phyloP scores from a whole-genome alignment of 225 moss, liverwort and hornwort species.

The Ulota crispa region DNA sequence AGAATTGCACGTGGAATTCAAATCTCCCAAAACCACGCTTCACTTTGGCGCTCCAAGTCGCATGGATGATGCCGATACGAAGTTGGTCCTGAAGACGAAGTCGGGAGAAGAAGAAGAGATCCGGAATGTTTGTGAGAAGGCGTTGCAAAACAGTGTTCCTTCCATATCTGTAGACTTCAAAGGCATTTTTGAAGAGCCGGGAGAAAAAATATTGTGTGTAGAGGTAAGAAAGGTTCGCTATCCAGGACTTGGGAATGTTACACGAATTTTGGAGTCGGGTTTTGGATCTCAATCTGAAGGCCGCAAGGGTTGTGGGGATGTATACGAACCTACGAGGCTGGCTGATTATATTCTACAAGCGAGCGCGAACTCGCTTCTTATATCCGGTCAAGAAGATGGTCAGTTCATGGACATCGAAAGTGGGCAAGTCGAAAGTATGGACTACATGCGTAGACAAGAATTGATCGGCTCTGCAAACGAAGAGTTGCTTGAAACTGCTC shows the following conservation, averaged over 20 bases:
- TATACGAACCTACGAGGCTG: slow-evolving; percentile 39
- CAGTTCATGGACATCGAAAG: slow-evolving; percentile 49
- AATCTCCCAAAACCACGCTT: slow-evolving; percentile 43
- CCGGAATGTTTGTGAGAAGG: slow-evolving; percentile 46
- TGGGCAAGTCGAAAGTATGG: slow-evolving; percentile 42
- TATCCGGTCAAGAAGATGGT: slow-evolving; percentile 44
- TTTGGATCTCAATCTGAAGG: slow-evolving; percentile 41
- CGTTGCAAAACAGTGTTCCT: slow-evolving; percentile 20
- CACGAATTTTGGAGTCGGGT: slow-evolving; percentile 37
- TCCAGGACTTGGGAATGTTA: slow-evolving; percentile 28
- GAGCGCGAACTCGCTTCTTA: slow-evolving; percentile 42
- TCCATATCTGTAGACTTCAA: slow-evolving; percentile 41
- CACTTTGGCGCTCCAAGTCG: slow-evolving; percentile 46
- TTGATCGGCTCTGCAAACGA: slow-evolving; percentile 40
- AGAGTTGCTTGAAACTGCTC: slow-evolving; percentile 57
- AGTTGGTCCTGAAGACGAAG: slow-evolving; percentile 40
- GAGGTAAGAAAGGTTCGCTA: slow-evolving; percentile 44
- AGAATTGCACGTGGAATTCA: slow-evolving; percentile 54
- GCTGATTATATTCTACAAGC: slow-evolving; percentile 51
- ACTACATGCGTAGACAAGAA: slow-evolving; percentile 44
- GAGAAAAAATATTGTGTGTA: slow-evolving; percentile 47
- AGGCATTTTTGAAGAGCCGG: slow-evolving; percentile 53
- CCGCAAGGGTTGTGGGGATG: slow-evolving; percentile 38
- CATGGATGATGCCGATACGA: slow-evolving; percentile 45
- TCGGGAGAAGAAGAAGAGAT: slow-evolving; percentile 52